phyloP scores from a whole-genome alignment of 2,329 filamentous ascomycete genomes.

The Ceratocystis destructans region DNA sequence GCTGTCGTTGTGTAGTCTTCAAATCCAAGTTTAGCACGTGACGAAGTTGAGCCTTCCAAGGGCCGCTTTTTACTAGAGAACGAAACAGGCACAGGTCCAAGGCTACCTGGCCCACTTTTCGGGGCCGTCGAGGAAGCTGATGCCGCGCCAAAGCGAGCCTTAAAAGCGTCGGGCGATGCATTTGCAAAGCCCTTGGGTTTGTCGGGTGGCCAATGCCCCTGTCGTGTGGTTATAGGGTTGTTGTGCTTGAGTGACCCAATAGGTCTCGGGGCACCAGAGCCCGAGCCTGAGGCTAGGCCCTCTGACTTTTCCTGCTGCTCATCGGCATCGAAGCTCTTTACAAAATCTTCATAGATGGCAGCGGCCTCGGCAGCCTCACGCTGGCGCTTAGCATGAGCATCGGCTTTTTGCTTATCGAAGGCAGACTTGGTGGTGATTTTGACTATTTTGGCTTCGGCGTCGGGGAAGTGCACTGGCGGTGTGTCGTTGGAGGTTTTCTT shows the following conservation, averaged over 20 bases:
- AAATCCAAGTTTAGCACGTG: constrained; percentile 27
- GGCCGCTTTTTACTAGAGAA: constrained; percentile 36
- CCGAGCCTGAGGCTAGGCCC: not conserved
- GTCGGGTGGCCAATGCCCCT: not conserved
- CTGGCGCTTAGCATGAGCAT: constrained; percentile 74
- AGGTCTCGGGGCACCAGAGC: not conserved
- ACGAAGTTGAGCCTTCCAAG: constrained; percentile 26
- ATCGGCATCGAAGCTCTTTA: constrained; percentile 61
- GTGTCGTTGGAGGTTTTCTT: not conserved
- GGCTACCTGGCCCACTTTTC: constrained; percentile 49
- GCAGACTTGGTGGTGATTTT: constrained; percentile 71
- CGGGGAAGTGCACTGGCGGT: constrained; percentile 46
- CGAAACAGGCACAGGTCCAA: constrained; percentile 39
- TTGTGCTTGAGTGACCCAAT: no score
- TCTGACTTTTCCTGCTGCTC: constrained; percentile 29
- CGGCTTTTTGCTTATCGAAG: constrained; percentile 78
- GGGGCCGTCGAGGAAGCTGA: constrained; percentile 24
- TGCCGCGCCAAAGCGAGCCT: constrained; percentile 51
- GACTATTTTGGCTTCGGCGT: constrained; percentile 62
- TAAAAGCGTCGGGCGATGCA: constrained; percentile 27
- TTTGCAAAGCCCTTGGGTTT: constrained; percentile 10
- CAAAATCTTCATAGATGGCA: constrained; percentile 74
- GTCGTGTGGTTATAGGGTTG: no score
- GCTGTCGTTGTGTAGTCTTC: constrained; percentile 25
- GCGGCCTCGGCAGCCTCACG: constrained; percentile 78